phyloP scores from a whole-genome alignment of 106 monocot species.

The Vanilla planifolia region DNA sequence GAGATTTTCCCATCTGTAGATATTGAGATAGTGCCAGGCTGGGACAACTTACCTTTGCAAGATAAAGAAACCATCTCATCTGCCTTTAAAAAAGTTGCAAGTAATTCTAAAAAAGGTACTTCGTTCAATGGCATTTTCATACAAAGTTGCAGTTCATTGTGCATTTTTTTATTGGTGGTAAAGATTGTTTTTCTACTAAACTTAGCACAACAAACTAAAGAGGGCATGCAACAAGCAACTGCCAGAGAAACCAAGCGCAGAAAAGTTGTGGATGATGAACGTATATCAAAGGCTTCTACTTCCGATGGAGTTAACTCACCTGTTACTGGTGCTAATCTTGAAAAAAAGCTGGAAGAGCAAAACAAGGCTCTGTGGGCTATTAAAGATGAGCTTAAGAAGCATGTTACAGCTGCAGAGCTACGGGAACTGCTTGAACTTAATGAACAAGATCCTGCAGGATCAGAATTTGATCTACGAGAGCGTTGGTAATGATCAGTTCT shows the following conservation, averaged over 20 bases:
- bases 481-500: constrained; percentile 55
- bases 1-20: constrained; percentile 54
- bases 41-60: constrained; percentile 63
- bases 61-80: constrained; percentile 50
- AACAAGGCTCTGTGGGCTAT: constrained; percentile 70
- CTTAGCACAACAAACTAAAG: constrained; percentile 13
- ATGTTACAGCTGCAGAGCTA: constrained; percentile 56
- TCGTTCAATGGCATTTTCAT: not conserved
- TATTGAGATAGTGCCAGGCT: constrained; percentile 64
- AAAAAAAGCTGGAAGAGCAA: constrained; percentile 73
- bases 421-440: constrained; percentile 89
- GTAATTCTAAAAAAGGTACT: constrained; percentile 31
- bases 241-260: constrained; percentile 62
- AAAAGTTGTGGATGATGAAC: constrained; percentile 27
- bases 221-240: constrained; percentile 16
- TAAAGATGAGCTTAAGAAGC: constrained; percentile 87
- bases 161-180: not conserved
- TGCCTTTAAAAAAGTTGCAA: constrained; percentile 24
- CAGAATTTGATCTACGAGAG: constrained; percentile 89
- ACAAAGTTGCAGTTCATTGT: not conserved
- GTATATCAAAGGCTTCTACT: constrained; percentile 40
- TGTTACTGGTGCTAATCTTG: constrained; percentile 21
- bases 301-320: constrained; percentile 19
- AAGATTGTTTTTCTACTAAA: constrained; percentile 6
- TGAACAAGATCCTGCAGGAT: constrained; percentile 78